Evolutionary conservation across 257 asterid species (phyloP), one percentile per base, ranked within the genome.

Genomic region (Nicotiana noctiflora): DNA sequence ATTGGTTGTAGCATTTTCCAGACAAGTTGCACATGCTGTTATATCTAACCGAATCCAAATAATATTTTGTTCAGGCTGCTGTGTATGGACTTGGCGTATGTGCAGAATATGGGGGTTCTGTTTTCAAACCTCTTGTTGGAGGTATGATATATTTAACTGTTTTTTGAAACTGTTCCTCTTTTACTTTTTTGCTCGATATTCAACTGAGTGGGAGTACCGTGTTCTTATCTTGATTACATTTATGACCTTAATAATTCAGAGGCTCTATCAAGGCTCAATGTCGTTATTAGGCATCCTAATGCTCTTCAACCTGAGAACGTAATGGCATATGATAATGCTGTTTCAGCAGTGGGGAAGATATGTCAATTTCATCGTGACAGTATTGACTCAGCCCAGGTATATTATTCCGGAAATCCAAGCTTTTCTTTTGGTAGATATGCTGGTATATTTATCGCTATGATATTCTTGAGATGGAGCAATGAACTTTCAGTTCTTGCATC

Each of bases 251-350:
- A 67, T 83, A 55, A 37, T 84, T 80, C 94, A 95, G 99, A 95
- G 93, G 94, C 98, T 84, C 97, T 95, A 74, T 95, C 98, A n/a
- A 95, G 98, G 88, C 92, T 95, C 87, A 93, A 95, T 85, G 89
- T 90, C 51, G 97, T 95, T 82, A 91, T 95, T 67, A 74, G 92
- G 80, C 88, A 92, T 87, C 95, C 97, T 53, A 90, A 87, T 86
- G 94, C 97, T 74, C 84, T 82, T 81, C 90, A 90, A 85, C 86
- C 90, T 0, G 98, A 94, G 8, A 88, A 89, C 82, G 90, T 91
- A 84, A 96, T 96, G 99, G 98, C 99, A 79, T 94, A 96, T 70
- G 99, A 96, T 82, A 96, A 96, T 89, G 99, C 98, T 65, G 98
- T 96, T 79, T 96, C 99, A 63, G 98, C 99, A 66, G 83, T 96